Percentiles rank a stretch among this genome's conserved stretches.
phyloP scores from a whole-genome alignment of 805 yeast genomes.

The Metschnikowia orientalis region DNA sequence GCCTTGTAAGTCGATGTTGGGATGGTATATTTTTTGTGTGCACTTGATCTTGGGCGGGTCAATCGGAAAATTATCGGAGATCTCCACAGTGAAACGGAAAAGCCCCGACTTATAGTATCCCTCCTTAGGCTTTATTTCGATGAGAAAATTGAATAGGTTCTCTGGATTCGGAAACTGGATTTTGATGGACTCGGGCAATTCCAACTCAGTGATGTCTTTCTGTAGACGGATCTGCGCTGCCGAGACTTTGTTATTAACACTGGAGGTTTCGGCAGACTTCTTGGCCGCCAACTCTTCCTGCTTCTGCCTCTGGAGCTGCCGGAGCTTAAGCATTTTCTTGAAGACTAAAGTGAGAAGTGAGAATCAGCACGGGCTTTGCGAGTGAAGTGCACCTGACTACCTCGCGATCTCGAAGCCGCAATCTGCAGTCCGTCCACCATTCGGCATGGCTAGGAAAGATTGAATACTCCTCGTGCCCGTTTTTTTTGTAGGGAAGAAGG shows the following conservation, averaged over 20 bases:
- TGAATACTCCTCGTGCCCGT: too few species aligned
- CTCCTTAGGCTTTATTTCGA: conserved; percentile 59
- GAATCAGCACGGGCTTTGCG: too few species aligned
- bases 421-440: too few species aligned
- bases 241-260: conserved; percentile 23
- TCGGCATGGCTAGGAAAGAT: too few species aligned
- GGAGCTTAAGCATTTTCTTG: conserved; percentile 17
- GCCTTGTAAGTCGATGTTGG: conserved; percentile 87
- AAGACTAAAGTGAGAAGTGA: too few species aligned
- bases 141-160: conserved; percentile 58
- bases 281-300: conserved; percentile 13
- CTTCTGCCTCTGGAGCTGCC: conserved; percentile 23
- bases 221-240: conserved; percentile 75
- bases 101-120: conserved; percentile 68
- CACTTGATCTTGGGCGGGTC: conserved; percentile 87
- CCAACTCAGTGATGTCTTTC: conserved; percentile 68
- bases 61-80: conserved; percentile 78
- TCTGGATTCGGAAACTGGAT: conserved; percentile 47
- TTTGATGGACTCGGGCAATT: conserved; percentile 54
- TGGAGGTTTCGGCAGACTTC: conserved; percentile 3
- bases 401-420: too few species aligned
- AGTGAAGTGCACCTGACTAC: too few species aligned
- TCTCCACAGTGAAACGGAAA: conserved; percentile 63
- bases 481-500: too few species aligned
- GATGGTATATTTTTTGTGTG: conserved; percentile 74